Base-by-base conservation (phyloP, 345 rosid species). In the Salix caprea region DNA sequence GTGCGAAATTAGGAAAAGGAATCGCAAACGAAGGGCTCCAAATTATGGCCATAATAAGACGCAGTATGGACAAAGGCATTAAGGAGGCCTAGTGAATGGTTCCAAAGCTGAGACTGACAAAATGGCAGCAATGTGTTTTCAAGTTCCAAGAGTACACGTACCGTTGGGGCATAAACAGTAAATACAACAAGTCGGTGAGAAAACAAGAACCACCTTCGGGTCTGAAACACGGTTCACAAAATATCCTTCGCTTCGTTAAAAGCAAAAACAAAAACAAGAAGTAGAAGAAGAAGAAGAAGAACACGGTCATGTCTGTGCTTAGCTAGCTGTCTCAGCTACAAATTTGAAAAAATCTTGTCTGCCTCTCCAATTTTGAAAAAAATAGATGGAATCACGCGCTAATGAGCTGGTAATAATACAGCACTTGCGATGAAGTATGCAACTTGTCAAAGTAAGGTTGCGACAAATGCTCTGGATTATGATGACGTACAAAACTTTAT, bases 141-240 rank as follows among this genome's bases (percentile, higher is more conserved):
- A 19, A 19, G 58, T 52, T 19, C 58, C 23, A 52, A 6, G 58
- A 52, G 4, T 19, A 42, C 14, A 42, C 46, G n/a, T 16, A 2
- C 6, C 9, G 9, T 7, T n/a, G n/a, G 26, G n/a, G 26, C 26
- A 8, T n/a, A 8, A 21, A 9, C 44, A 40, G 44, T 40, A 40
- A 40, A 56, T 2, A n/a, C 13, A 1, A 56, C 28, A 58, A 8
- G 62, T 58, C 62, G 62, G 62, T 58, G 62, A 21, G 28, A 58
- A 10, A 23, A 9, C 0, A 3, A 23, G 14, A 58, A 58, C 14
- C 11, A 56, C 4, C 23, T 7, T 56, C 12, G 32, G 28, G 58
- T 11, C 72, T 32, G 40, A 73, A 60, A 73, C 77, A 68, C 74
- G 74, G 60, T 23, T 69, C 18, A 11, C 37, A 30, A 13, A 28